Base-by-base conservation (phyloP, 2,329 filamentous ascomycete species). In the Hymenoscyphus occultus region DNA sequence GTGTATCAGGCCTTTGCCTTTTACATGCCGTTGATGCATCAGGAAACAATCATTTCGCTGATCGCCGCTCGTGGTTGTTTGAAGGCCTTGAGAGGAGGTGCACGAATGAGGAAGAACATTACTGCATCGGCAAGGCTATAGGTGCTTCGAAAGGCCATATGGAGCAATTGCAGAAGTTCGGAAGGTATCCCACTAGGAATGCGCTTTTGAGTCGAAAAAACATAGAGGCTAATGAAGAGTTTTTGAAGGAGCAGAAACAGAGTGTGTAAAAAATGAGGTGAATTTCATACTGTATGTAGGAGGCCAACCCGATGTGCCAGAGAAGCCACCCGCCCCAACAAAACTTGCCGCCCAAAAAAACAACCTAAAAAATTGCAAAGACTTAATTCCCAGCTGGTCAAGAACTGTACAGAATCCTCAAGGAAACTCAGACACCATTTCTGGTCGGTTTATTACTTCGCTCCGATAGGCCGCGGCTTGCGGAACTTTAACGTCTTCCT, bases 151-250 rank as follows among this genome's bases (percentile, higher is more conserved):
- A 57, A 61, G 66, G 59, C 39, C 62, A 58, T 39, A 56, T 63
- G 39, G 56, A 70, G 42, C 31, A 62, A 39, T 63, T 70, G 14
- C 42, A 62, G 32, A 61, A 61, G 13, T 68, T 69, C 57, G 68
- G 71, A 7, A 61, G 68, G 13, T 72, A 69, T 48, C 70, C 71
- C 1, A 61, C 57, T 10, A 39, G 67, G 22, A 71, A 71, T 61
- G 28, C 14, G 14, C 59, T 64, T 1, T 51, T 71, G 60, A 63
- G 67, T 10, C 51, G 71, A 12, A 39, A 61, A 42, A 65, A 56
- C 16, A 72, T 69, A 3, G 40, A 63, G 12, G 69, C 63, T 13
- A 68, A 71, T 48, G 32, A 57, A 39, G 28, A 22, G 35, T 69
- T 65, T 39, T 59, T 70, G 39, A 56, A 56, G 13, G 65, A 67